Evolutionary conservation across 1,284 basidiomycete species (phyloP), one percentile per base, ranked within the genome.

Genomic region (Macrocybe sp.): DNA sequence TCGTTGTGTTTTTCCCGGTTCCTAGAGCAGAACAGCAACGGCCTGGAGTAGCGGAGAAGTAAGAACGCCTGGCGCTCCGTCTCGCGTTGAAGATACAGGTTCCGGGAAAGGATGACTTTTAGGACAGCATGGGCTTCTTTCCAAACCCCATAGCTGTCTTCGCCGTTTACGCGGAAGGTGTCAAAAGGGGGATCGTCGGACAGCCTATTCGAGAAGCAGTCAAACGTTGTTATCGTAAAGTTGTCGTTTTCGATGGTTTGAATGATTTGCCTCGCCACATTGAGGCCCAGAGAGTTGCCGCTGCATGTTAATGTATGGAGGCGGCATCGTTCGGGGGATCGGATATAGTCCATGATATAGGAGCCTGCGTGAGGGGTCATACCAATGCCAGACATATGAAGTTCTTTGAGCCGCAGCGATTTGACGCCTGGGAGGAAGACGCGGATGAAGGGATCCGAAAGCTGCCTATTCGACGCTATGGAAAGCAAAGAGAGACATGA

Each of bases 311-410:
- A 65, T 2, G 64, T 68, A 44, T 72, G 67, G 11, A 86, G 65
- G 11, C 67, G 67, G 49, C 79, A 81, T 16, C 74, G 73, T 11
- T 47, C 58, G 10, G 76, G 61, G 6, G 81, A 81, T n/a, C 68
- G 64, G 11, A 85, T 60, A 54, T 74, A 86, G 6, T 67, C 66
- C 14, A 68, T 53, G 30, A 87, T 70, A 44, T 60, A 54, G 1
- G 75, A 68, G 0, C 72, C 67, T 5, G 72, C 70, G n/a, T 51
- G 55, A 28, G 63, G 59, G 0, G 81, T 78, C 47, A 86, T 65
- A 8, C 72, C 72, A 7, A 74, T 69, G 0, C 72, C 72, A 2
- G 79, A 79, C 6, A 85, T 62, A 50, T 81, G 74, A 9, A 87
- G 63, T 52, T 81, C 75, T 33, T 67, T 67, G 9, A 87, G 70